These are phyloP conservation scores for Pseudogymnoascus pannorum DNA, from an alignment of 2,329 filamentous ascomycete species.

Conservation along the genomic window DNA sequence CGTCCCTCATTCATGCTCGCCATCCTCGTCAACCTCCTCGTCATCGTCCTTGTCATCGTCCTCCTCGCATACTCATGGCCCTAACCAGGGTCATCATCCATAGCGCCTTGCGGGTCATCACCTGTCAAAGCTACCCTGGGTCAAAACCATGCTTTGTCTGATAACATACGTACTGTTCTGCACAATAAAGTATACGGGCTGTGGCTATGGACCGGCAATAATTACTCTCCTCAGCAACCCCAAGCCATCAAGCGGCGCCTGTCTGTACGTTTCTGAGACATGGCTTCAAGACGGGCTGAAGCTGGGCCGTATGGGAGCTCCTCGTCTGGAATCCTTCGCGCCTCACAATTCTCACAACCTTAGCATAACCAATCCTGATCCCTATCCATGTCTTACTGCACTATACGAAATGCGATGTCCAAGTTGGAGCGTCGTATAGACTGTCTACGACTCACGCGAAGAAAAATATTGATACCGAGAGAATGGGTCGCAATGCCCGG, in stretches of 20 bases:
- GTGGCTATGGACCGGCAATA: background rate
- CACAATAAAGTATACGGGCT: background rate
- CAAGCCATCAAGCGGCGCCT: background rate
- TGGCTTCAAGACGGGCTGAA: background rate
- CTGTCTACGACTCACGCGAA: background rate
- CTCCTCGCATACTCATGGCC: background rate
- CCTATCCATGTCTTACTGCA: background rate
- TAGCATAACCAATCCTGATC: background rate
- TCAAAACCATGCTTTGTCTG: background rate
- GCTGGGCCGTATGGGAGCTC: background rate
- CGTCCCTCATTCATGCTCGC: background rate
- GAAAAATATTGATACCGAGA: constrained; percentile 1
- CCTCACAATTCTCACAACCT: background rate
- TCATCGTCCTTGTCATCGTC: background rate
- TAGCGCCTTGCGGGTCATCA: background rate
- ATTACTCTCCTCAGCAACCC: background rate
- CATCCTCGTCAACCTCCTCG: background rate
- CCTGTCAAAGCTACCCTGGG: background rate
- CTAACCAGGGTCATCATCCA: background rate
- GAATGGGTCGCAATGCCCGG: background rate
- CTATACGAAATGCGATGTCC: background rate
- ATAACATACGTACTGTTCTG: background rate
- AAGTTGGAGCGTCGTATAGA: background rate
- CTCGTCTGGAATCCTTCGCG: background rate
- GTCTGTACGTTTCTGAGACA: background rate